Base-by-base conservation (phyloP, 2,329 filamentous ascomycete species). In the Taxawa tesnikishii region DNA sequence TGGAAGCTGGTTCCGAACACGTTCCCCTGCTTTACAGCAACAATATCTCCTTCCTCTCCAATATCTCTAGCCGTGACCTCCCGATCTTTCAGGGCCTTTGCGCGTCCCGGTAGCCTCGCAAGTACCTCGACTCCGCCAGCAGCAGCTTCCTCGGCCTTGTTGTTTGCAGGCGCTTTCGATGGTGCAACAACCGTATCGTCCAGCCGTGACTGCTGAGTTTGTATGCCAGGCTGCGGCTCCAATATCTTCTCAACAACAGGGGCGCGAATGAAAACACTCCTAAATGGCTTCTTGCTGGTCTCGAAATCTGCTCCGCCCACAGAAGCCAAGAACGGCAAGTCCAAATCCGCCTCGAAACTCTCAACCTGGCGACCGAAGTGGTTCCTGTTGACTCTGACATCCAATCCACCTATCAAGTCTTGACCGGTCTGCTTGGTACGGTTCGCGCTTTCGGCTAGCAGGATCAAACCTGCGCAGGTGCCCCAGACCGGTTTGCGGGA, bases 1-100 rank as follows among this genome's bases (percentile, higher is more conserved):
- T 96, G 90, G 51, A 96, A 98, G 49, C 87, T 94, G 3, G 82
- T 94, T 4, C 85, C 90, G 46, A 96, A 80, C 0, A 94, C 79
- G 55, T 94, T 94, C 1, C 80, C 83, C 59, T 96, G 87, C 42
- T 73, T 70, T 19, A 96, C 83, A 0, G 88, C 88, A 31, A 96
- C 76, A 31, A 96, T 88, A 43, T 93, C 82, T 2, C 79, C 73
- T 3, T 65, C 69, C 26, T 68, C 64, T 12, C 56, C 58, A 11
- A 58, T 54, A 5, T 61, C 54, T 15, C 62, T 54, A n/a, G 62
- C 55, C 7, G 63, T 62, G 26, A 60, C 58, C 14, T 57, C 56
- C 37, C 62, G 58, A 16, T 64, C 59, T 25, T 63, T 60, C 28
- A 71, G 45, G 27, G 59, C 61, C 24, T 59, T 62, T 28, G 64